phyloP scores from a whole-genome alignment of 305 asterid species.

The Solanum hybrid region DNA sequence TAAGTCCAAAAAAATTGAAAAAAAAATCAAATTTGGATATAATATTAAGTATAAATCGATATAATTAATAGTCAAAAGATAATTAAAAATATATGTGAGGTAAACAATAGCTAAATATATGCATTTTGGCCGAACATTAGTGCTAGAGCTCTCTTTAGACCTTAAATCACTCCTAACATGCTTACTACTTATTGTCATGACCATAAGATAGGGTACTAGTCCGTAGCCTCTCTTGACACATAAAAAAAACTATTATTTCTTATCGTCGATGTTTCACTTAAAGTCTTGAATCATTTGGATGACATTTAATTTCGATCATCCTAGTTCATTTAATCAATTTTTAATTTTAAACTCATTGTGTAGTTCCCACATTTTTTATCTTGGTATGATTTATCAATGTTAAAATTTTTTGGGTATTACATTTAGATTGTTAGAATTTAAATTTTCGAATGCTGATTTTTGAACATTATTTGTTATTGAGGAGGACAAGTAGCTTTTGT shows the following conservation, averaged over 20 bases:
- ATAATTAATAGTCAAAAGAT: neutral
- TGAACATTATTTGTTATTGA: neutral
- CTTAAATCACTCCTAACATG: neutral
- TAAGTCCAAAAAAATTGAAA: neutral
- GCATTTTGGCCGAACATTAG: neutral
- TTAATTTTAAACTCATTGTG: neutral
- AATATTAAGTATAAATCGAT: neutral
- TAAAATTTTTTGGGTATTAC: neutral
- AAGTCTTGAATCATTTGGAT: neutral
- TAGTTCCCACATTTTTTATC: neutral
- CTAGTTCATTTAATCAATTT: neutral
- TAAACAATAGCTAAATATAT: neutral
- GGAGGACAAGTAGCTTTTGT: neutral
- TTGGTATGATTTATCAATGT: too few relatives aligned
- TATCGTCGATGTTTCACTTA: neutral
- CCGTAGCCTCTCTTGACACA: neutral
- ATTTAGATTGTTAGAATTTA: neutral
- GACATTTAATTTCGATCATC: neutral
- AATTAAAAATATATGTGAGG: neutral
- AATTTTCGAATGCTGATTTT: neutral
- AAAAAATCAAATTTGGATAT: too few relatives aligned
- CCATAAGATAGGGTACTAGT: neutral
- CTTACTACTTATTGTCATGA: neutral
- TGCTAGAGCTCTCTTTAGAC: neutral
- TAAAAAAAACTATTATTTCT: neutral